phyloP scores from a whole-genome alignment of 495 filamentous ascomycete genomes.

The Staphylotrichum longicolle region DNA sequence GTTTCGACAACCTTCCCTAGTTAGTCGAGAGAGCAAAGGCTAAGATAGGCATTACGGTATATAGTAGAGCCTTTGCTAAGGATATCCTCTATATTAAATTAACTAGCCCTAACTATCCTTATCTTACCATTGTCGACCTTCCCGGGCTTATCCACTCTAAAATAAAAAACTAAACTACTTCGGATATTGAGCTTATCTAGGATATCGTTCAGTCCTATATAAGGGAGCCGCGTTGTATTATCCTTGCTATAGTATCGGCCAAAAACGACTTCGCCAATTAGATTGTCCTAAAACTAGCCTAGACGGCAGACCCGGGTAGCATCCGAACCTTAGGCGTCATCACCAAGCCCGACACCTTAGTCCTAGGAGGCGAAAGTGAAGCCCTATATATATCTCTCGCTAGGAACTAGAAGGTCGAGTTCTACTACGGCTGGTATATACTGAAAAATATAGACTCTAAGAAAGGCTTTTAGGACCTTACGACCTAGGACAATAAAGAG shows the following conservation, averaged over 20 bases:
- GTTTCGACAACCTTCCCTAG: conserved; percentile 34
- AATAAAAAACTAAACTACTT: conserved; percentile 46
- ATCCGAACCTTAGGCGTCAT: conserved; percentile 79
- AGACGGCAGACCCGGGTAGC: conserved; percentile 70
- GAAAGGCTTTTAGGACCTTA: conserved; percentile 37
- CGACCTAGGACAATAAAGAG: conserved; percentile 43
- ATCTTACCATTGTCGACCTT: conserved; percentile 68
- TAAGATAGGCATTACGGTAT: conserved; percentile 8
- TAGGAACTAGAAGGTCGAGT: conserved; percentile 58
- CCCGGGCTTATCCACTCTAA: conserved; percentile 60
- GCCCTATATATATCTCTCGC: conserved; percentile 52
- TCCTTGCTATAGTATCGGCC: conserved; percentile 63
- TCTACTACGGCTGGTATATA: conserved; percentile 71
- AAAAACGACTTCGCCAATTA: conserved; percentile 58
- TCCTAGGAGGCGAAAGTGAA: conserved; percentile 49
- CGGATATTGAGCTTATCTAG: conserved; percentile 52
- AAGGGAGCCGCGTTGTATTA: conserved; percentile 55
- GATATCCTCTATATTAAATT: conserved; percentile 70
- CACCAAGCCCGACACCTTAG: conserved; percentile 73
- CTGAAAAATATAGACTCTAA: conserved; percentile 61
- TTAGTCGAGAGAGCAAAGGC: conserved; percentile 52
- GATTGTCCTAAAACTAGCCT: conserved; percentile 65
- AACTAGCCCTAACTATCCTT: conserved; percentile 58
- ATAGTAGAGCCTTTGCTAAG: conserved; percentile 51
- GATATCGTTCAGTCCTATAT: conserved; percentile 61